phyloP scores from a whole-genome alignment of 2,329 filamentous ascomycete genomes.

The Ceratocystis smalleyi region DNA sequence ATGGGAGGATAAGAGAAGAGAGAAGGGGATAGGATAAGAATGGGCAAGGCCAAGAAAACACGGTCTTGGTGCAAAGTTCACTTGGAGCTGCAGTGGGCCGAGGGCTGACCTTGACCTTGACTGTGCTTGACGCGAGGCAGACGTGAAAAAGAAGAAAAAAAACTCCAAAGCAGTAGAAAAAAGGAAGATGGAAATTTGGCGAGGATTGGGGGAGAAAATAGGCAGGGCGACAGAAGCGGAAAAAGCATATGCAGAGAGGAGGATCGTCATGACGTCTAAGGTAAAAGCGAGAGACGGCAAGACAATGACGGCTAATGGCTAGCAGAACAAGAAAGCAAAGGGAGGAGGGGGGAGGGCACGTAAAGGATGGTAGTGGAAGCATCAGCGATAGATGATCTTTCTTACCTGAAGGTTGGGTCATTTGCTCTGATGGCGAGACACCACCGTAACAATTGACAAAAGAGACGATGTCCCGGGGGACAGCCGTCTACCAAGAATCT shows the following conservation, averaged over 20 bases:
- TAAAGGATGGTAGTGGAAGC: no score
- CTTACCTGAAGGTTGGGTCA: conserved; percentile 15
- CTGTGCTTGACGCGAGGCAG: conserved; percentile 8
- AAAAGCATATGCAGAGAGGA: no score
- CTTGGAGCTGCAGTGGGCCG: conserved; percentile 13
- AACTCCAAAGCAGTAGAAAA: neutral
- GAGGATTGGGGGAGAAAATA: neutral
- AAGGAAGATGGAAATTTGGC: neutral
- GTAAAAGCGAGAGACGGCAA: no score
- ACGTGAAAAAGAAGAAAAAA: conserved; percentile 7
- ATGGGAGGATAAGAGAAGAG: neutral
- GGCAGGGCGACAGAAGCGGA: neutral
- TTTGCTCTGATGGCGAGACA: conserved; percentile 12
- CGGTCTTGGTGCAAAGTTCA: conserved; percentile 3
- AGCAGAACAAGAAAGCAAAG: no score
- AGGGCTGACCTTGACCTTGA: conserved; percentile 3
- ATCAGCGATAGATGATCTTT: no score
- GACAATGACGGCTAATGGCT: no score
- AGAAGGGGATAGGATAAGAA: neutral
- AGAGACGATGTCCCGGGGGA: conserved; percentile 14
- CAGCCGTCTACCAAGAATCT: conserved; percentile 5
- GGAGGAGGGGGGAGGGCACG: no score
- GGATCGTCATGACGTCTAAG: no score
- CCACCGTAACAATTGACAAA: conserved; percentile 1
- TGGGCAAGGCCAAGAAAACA: conserved; percentile 2